Evolutionary conservation across 2,329 filamentous ascomycete species (phyloP), one percentile per base, ranked within the genome.

Genomic region (Diaporthe ampelina): DNA sequence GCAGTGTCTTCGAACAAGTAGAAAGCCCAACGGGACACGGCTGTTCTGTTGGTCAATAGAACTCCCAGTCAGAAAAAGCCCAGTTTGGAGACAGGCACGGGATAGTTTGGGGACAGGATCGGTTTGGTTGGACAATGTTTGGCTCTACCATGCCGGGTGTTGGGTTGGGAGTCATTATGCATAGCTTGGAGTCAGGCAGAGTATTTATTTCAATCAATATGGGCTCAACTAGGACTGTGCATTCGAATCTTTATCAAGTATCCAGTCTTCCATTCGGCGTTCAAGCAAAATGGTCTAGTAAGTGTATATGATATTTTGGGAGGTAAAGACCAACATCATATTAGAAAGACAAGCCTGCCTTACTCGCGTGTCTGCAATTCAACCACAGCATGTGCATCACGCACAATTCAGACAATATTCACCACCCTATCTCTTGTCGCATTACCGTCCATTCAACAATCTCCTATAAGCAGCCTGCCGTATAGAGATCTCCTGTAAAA

Each of bases 131-230:
- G 29, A 43, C 26, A 29, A 11, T 54, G n/a, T 63, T 32, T 6
- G 24, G 29, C 37, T 37, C 57, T 32, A n/a, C 48, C 21, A 48
- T 10, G 17, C 26, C 32, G 32, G 35, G 9, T 26, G 17, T 63
- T 19, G 5, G 37, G 8, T 11, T 45, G 13, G 37, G 48, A 26
- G 10, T 29, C 48, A 50, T 40, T 56, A 24, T 24, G 70, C 70
- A 72, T 72, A 54, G 70, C 57, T 63, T 56, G 70, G 70, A 72
- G 70, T 72, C 48, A 29, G 57, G 57, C 35, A 72, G 48, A 52
- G 45, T 32, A 40, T 54, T 54, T 40, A 11, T 68, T 54, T 68
- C n/a, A 21, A 40, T 40, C 15, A 24, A 29, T 13, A 5, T 54
- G 48, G 63, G 48, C 32, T 19, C 2, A 26, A 37, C 8, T 2